Percentiles rank a stretch among this genome's conserved stretches.
phyloP scores from a whole-genome alignment of 1,284 basidiomycete species.

The Pisolithus thermaeus region DNA sequence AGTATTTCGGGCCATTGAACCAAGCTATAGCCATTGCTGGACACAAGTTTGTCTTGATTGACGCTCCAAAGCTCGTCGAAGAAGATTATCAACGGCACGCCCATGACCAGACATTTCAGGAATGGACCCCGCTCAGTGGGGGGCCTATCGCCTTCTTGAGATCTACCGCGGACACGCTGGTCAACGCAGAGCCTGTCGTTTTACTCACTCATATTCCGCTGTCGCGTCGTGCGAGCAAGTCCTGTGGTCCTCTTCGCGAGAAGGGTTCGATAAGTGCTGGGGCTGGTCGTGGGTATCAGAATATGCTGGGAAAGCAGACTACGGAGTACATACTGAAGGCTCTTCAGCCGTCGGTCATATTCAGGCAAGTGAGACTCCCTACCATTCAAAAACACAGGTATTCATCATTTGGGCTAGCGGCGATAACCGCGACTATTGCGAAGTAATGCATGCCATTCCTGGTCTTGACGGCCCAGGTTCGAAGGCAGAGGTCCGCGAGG shows the following conservation, averaged over 20 bases:
- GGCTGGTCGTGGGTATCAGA: constrained; percentile 78
- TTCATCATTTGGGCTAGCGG: constrained; percentile 43
- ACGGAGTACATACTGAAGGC: constrained; percentile 63
- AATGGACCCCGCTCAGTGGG: constrained; percentile 51
- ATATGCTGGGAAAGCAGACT: constrained; percentile 73
- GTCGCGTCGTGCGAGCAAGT: constrained; percentile 62
- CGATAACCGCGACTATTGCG: constrained; percentile 88
- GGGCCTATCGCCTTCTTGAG: constrained; percentile 71
- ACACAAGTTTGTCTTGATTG: constrained; percentile 69
- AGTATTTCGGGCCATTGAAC: constrained; percentile 64
- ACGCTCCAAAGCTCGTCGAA: constrained; percentile 75
- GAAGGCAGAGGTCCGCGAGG: constrained; percentile 44
- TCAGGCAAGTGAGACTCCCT: constrained; percentile 47
- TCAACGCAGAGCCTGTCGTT: constrained; percentile 40
- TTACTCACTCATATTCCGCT: constrained; percentile 83
- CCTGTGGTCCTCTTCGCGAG: constrained; percentile 74
- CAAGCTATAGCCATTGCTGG: constrained; percentile 51
- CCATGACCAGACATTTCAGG: constrained; percentile 38
- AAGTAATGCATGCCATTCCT: constrained; percentile 50
- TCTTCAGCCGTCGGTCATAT: constrained; percentile 61
- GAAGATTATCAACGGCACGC: constrained; percentile 66
- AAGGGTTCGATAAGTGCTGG: constrained; percentile 68
- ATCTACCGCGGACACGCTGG: constrained; percentile 31
- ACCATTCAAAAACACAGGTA: background rate
- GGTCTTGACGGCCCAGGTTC: constrained; percentile 15